A percentile compares a stretch with the other conserved stretches of the same genome.
Evolutionary conservation across 2,329 filamentous ascomycete species (phyloP).

Genomic region (Paecilomyces dactylethromorphus): DNA sequence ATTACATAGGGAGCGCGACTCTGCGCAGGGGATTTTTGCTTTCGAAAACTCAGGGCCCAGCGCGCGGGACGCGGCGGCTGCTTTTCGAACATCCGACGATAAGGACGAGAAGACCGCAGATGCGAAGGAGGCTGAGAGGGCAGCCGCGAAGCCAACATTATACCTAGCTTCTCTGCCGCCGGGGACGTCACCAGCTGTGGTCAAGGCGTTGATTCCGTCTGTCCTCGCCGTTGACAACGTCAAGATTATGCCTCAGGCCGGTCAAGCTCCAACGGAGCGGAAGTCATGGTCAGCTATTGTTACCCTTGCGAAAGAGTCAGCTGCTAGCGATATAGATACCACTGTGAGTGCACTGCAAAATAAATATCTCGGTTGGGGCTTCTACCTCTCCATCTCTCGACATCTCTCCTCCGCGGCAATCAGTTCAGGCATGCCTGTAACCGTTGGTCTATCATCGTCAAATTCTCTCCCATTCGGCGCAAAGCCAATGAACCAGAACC

Average conservation of each 20-base stretch:
- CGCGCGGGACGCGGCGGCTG: conserved; percentile 27
- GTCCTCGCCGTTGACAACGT: conserved; percentile 65
- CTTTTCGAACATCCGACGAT: conserved; percentile 38
- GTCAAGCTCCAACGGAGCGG: conserved; percentile 48
- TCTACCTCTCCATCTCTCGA: conserved; percentile 71
- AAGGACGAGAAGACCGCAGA: conserved; percentile 37
- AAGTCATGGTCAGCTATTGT: conserved; percentile 73
- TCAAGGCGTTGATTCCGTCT: conserved; percentile 44
- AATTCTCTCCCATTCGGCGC: conserved; percentile 70
- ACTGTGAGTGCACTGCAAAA: conserved; percentile 74
- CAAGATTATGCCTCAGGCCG: conserved; percentile 57
- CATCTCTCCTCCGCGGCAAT: conserved; percentile 73
- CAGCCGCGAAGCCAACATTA: conserved; percentile 49
- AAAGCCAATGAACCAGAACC: conserved; percentile 52
- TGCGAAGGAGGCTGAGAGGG: conserved; percentile 38
- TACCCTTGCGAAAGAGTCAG: conserved; percentile 71
- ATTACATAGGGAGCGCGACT: conserved; percentile 33
- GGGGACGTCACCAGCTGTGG: conserved; percentile 42
- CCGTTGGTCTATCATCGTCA: conserved; percentile 40
- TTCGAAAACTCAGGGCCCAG: conserved; percentile 29
- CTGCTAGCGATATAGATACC: conserved; percentile 75
- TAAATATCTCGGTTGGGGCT: conserved; percentile 77
- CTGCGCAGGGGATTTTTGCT: conserved; percentile 30
- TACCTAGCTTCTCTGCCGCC: conserved; percentile 50
- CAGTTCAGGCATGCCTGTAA: conserved; percentile 46